Evolutionary conservation across 805 yeast genomes (phyloP), one percentile per base, ranked within the genome.

Genomic region (Candida rishiriensis): DNA sequence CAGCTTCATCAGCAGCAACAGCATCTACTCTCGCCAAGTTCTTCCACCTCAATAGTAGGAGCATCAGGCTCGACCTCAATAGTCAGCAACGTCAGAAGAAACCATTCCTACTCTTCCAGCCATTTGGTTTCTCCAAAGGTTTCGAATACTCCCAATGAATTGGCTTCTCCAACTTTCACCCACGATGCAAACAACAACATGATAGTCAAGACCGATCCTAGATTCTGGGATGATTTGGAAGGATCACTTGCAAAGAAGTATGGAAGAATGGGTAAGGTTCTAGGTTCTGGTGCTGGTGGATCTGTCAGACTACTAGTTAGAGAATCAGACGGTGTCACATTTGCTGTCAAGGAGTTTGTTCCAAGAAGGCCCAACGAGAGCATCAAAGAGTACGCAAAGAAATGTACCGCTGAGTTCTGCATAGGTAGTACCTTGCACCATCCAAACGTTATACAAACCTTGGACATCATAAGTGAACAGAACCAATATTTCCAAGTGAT

Each of bases 281-380:
- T 86, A 38, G 95, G 95, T 14, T 80, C 88, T 1, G 95, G 95
- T 44, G 95, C 93, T 11, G 95, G 95, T 39, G 95, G 95, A 7
- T 78, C 89, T 1, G 95, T 86, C n/a, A 73, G 85, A 53, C 68
- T 85, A 37, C 72, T 86, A 18, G 75, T 75, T 9, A 75, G 91
- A 55, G 83, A 85, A 36, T 66, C 78, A 34, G 91, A 85, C 63
- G 78, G 79, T 54, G 76, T 76, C 32, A 78, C 85, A 0, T 85
- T 86, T 69, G 95, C 95, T 1, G 93, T 86, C 14, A 86, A 86
- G 59, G 91, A 86, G 63, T 86, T 86, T 57, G 75, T 91, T 55
- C 78, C 87, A 12, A 73, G 85, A 49, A 73, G 83, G 58, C 76
- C 82, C 34, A 82, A 78, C 57, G 95, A 86, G 60, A 65, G 79